Conservation (phyloP, 129 eudicot species). For the Saposhnikovia divaricata region DNA sequence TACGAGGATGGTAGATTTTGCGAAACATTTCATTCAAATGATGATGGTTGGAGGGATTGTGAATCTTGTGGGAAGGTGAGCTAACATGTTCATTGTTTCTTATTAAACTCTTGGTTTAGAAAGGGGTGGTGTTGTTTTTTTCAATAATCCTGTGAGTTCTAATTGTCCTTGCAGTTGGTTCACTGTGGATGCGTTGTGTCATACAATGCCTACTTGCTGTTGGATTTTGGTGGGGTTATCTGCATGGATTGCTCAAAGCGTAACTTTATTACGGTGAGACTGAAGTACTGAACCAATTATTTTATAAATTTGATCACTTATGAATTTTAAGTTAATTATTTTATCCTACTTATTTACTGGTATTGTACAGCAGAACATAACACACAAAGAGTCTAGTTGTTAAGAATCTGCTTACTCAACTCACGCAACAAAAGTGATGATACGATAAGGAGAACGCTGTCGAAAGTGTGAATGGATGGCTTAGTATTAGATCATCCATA, state of each 20-base stretch:
- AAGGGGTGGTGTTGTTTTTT: neutral
- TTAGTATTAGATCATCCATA: neutral
- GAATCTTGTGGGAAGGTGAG: conserved; percentile 47
- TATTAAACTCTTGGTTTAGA: neutral
- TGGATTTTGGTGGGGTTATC: conserved; percentile 72
- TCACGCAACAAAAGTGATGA: too few species aligned
- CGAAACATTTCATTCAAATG: conserved; percentile 63
- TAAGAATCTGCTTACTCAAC: too few species aligned
- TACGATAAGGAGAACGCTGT: too few species aligned
- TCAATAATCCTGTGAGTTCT: neutral
- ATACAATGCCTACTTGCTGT: conserved; percentile 50
- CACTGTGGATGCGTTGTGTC: conserved; percentile 82
- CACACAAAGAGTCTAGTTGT: neutral
- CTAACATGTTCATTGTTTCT: neutral
- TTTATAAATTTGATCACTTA: neutral
- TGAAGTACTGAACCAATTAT: neutral
- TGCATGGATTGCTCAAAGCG: conserved; percentile 67
- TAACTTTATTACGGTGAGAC: conserved; percentile 45
- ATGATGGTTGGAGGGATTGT: conserved; percentile 83
- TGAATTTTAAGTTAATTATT: neutral
- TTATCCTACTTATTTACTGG: neutral
- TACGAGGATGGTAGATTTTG: conserved; percentile 69
- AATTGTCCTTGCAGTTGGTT: conserved; percentile 41
- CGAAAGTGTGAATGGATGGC: neutral
- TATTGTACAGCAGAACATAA: neutral